Conservation (phyloP, 495 filamentous ascomycete species). For the Penicillium tannophilum region DNA sequence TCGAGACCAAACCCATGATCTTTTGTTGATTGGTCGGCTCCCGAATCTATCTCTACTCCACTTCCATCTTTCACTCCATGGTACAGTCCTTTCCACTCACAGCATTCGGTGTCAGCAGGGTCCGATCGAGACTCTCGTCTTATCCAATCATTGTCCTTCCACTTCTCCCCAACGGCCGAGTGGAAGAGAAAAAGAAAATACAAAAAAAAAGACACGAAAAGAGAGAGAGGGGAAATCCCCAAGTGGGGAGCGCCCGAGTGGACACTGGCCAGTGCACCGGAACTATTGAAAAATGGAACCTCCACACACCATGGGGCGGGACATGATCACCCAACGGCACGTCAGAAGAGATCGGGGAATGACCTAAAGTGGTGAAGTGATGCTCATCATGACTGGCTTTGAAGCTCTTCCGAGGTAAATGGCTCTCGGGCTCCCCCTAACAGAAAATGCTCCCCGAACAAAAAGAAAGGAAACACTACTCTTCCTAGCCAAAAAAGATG, state of each 20-base stretch:
- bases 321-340: conserved; percentile 20
- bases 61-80: conserved; percentile 1
- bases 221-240: not conserved
- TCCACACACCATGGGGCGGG: conserved; percentile 14
- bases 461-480: not conserved
- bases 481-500: not conserved
- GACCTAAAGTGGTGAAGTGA: not conserved
- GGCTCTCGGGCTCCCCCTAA: too few relatives aligned
- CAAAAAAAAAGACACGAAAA: not conserved
- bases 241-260: conserved; percentile 7
- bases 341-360: conserved; percentile 8
- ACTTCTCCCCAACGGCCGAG: conserved; percentile 1
- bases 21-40: not conserved
- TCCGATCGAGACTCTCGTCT: conserved; percentile 4
- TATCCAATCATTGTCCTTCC: not conserved
- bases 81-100: conserved; percentile 3
- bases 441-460: not conserved
- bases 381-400: too few relatives aligned
- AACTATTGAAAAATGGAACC: conserved; percentile 24
- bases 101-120: conserved; percentile 6
- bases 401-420: too few relatives aligned
- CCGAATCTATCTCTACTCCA: not conserved
- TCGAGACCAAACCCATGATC: not conserved
- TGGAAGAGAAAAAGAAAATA: not conserved
- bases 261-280: conserved; percentile 14